Percentiles rank a stretch among this genome's conserved stretches.
Conservation (phyloP, 441 rosid species). For the Omphalea diandra region DNA sequence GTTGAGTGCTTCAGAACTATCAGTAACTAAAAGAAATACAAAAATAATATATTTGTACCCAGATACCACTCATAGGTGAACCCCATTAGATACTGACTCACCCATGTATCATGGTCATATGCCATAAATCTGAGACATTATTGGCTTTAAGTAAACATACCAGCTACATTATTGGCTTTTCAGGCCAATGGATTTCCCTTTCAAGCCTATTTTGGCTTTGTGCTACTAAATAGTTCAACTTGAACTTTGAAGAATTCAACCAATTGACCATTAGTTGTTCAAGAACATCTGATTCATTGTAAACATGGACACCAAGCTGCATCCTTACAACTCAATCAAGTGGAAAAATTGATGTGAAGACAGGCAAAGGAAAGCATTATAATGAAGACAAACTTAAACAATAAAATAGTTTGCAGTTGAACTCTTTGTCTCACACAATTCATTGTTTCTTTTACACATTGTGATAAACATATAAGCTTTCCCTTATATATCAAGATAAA, state of each 20-base stretch:
- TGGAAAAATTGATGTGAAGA: not conserved
- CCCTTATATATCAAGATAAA: not conserved
- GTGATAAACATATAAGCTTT: not conserved
- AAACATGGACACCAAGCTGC: constrained; percentile 1
- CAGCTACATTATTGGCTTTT: not conserved
- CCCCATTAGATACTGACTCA: not conserved
- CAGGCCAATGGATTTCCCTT: not conserved
- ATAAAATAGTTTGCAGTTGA: not conserved
- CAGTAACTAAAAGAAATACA: not conserved
- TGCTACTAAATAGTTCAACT: not conserved
- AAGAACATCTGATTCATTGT: not conserved
- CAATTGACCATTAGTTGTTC: not conserved
- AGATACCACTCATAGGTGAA: not conserved
- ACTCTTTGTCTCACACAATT: not conserved
- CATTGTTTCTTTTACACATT: not conserved
- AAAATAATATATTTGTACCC: not conserved
- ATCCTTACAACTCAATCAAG: not conserved
- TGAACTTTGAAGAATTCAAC: not conserved
- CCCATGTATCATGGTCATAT: not conserved
- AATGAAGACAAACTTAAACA: not conserved
- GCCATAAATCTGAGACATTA: not conserved
- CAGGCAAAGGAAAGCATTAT: not conserved
- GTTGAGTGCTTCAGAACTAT: not conserved
- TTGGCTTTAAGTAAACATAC: not conserved
- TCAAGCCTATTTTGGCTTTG: not conserved